Base-by-base conservation (phyloP, 805 yeast species). In the Debaryomyces maramus region DNA sequence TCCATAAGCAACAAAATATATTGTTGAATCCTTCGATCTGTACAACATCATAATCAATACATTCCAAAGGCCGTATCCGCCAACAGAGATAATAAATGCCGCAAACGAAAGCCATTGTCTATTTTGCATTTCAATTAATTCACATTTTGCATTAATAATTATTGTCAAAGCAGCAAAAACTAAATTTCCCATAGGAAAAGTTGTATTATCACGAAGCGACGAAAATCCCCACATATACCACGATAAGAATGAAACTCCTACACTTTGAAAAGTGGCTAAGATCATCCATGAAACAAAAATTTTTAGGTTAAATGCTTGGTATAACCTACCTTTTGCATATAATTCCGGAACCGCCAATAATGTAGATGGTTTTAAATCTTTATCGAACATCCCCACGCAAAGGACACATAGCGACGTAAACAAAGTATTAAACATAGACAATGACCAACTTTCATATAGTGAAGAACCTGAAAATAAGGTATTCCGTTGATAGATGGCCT, bases 341-440 rank as follows among this genome's bases (percentile, higher is more conserved):
- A 93, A 68, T 60, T 90, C 97, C 0, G 99, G 99, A 4, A 89
- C 85, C 0, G 98, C 93, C 37, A 91, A 60, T 38, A 93, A 70
- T 0, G 98, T 91, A 1, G 93, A 79, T 1, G 98, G 95, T 35
- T 81, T 74, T 57, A 93, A 71, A 55, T 93, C 99, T 56, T 85
- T 85, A 53, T 91, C 96, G 62, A 93, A 85, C 80, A 90, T 87
- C n/a, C 99, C 99, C 38, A 93, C 72, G 54, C 95, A 85, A 27
- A 93, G 62, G 2, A 93, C 98, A 0, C 97, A 90, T 36, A 93
- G 69, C 0, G 97, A 88, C 0, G 99, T 91, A 67, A 93, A 95
- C 45, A 93, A 72, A 0, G 99, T 95, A 60, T 93, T 95, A 70
- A 86, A 93, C 97, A 95, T 90, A 0, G 97, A 87, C 44, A 93